Evolutionary conservation across 2,329 filamentous ascomycete genomes (phyloP).

Genomic region (Phoma sp.): DNA sequence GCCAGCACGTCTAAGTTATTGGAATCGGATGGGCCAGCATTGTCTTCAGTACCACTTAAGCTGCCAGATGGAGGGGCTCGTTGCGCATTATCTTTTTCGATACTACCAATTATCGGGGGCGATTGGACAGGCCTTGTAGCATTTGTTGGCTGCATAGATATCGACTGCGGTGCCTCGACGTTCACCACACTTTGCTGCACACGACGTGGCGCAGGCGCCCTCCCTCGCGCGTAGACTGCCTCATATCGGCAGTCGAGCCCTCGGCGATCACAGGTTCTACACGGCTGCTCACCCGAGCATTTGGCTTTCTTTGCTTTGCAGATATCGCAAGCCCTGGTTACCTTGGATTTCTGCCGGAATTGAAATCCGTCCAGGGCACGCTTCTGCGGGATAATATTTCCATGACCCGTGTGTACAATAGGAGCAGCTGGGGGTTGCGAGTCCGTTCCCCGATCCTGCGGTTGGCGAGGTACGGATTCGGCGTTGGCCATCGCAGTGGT

Average conservation of each 20-base stretch:
- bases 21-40: neutral
- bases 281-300: conserved; percentile 39
- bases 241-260: conserved; percentile 34
- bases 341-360: conserved; percentile 29
- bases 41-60: neutral
- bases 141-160: neutral
- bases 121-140: neutral
- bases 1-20: neutral
- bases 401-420: neutral
- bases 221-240: conserved; percentile 36
- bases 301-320: conserved; percentile 43
- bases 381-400: conserved; percentile 21
- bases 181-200: neutral
- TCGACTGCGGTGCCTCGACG: neutral
- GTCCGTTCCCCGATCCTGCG: too few species aligned
- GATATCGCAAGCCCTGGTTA: conserved; percentile 39
- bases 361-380: conserved; percentile 5
- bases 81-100: neutral
- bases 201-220: conserved; percentile 29
- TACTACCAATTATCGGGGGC: too few species aligned
- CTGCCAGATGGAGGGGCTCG: neutral
- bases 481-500: neutral
- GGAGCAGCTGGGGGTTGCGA: neutral
- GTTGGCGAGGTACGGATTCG: neutral
- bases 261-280: conserved; percentile 28